Percentiles rank a stretch among this genome's conserved stretches.
phyloP scores from a whole-genome alignment of 2,329 filamentous ascomycete genomes.

The Aureobasidium sp. region DNA sequence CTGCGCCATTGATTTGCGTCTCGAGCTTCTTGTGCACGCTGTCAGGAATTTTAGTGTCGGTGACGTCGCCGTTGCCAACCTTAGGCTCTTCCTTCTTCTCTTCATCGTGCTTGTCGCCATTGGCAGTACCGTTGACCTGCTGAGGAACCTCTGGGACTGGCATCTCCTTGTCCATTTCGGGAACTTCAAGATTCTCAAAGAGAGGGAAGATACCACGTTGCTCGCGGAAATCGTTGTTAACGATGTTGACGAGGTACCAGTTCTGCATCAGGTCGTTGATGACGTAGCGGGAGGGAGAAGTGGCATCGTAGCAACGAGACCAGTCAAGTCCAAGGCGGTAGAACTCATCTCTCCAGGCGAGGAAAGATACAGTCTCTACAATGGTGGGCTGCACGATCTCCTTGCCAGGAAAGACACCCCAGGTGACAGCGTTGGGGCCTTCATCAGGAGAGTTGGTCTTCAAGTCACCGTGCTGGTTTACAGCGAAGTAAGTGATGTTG shows the following conservation, averaged over 20 bases:
- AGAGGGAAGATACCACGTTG: constrained; percentile 73
- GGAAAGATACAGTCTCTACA: constrained; percentile 92
- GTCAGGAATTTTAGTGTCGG: constrained; percentile 6
- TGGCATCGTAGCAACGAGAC: constrained; percentile 78
- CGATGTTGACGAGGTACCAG: constrained; percentile 94
- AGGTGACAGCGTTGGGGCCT: constrained; percentile 88
- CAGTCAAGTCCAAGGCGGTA: constrained; percentile 88
- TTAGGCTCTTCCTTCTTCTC: not conserved
- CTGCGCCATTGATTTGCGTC: not conserved
- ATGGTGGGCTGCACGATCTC: constrained; percentile 99
- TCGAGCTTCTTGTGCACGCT: constrained; percentile 10
- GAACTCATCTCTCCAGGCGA: constrained; percentile 98
- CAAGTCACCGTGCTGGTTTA: constrained; percentile 73
- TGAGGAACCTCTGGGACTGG: not conserved
- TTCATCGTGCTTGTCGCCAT: constrained; percentile 2
- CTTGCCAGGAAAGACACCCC: constrained; percentile 97
- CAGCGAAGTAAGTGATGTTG: constrained; percentile 88
- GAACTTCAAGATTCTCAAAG: constrained; percentile 68
- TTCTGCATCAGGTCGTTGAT: constrained; percentile 77
- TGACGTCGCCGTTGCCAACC: not conserved
- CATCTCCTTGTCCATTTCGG: constrained; percentile 46
- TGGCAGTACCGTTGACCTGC: not conserved
- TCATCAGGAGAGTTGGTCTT: constrained; percentile 78
- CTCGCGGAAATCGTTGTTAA: constrained; percentile 96
- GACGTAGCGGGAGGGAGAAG: constrained; percentile 66